These are phyloP conservation scores for Casuarina equisetifolia DNA, from an alignment of 306 rosid genomes.

Conservation along the genomic window DNA sequence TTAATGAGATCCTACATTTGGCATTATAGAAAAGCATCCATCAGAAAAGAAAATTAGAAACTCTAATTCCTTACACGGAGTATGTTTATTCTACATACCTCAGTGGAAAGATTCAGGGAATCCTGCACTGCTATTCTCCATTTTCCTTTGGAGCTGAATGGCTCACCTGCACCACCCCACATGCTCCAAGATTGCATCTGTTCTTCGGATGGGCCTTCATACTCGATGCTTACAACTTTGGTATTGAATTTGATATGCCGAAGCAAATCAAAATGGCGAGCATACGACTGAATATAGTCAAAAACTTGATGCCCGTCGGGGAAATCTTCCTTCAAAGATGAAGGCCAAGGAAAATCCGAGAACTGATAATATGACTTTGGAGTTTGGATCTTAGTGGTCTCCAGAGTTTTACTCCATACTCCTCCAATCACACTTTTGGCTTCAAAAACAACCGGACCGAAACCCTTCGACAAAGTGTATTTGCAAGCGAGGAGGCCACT, in stretches of 20 bases:
- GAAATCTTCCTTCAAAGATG: conserved; percentile 41
- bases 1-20: no score
- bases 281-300: conserved; percentile 42
- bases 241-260: conserved; percentile 50
- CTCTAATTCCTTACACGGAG: neutral
- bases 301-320: conserved; percentile 43
- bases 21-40: no score
- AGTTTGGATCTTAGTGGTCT: conserved; percentile 56
- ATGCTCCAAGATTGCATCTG: conserved; percentile 42
- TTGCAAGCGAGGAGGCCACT: no score
- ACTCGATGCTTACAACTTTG: conserved; percentile 35
- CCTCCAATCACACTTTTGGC: neutral
- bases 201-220: conserved; percentile 34
- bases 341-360: conserved; percentile 72
- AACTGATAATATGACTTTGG: conserved; percentile 48
- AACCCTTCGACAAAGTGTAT: no score
- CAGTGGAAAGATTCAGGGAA: conserved; percentile 23
- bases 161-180: conserved; percentile 54
- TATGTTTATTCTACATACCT: conserved; percentile 21
- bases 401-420: conserved; percentile 52
- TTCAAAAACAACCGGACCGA: conserved; percentile 54
- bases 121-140: conserved; percentile 46
- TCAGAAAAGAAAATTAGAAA: neutral
- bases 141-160: conserved; percentile 42
- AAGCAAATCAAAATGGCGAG: conserved; percentile 44